phyloP scores from a whole-genome alignment of 2,329 filamentous ascomycete genomes.

The Sarocladium kiliense region DNA sequence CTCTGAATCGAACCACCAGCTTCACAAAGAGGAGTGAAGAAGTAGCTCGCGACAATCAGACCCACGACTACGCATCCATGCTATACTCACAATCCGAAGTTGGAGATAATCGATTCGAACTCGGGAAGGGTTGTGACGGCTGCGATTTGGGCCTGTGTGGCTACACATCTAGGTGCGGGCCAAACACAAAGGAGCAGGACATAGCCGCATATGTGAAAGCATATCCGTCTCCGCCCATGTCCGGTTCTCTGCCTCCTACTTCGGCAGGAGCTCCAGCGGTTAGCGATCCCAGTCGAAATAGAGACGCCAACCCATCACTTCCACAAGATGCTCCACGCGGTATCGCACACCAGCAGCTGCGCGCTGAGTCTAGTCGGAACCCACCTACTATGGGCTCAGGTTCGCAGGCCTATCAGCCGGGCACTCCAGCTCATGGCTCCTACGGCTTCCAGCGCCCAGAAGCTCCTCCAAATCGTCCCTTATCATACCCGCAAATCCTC shows the following conservation, averaged over 20 bases:
- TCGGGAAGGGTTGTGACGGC: constrained; percentile 55
- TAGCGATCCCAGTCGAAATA: constrained; percentile 45
- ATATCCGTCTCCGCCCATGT: constrained; percentile 72
- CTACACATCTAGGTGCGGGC: constrained; percentile 27
- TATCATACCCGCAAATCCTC: constrained; percentile 8
- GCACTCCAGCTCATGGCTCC: neutral
- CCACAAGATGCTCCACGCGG: constrained; percentile 47
- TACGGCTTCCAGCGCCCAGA: constrained; percentile 10
- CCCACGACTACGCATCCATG: constrained; percentile 6
- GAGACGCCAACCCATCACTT: constrained; percentile 36
- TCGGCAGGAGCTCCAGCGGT: constrained; percentile 55
- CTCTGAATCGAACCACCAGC: neutral
- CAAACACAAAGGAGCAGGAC: constrained; percentile 45
- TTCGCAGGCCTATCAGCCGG: neutral
- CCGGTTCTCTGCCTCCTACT: constrained; percentile 56
- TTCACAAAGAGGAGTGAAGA: neutral
- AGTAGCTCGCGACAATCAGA: neutral
- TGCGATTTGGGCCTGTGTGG: constrained; percentile 51
- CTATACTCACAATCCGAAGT: neutral
- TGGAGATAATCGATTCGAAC: constrained; percentile 14
- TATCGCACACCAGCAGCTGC: constrained; percentile 19
- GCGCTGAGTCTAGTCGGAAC: constrained; percentile 17
- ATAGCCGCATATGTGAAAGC: constrained; percentile 52
- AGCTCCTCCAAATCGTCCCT: constrained; percentile 1
- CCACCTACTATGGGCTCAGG: neutral